Conservation (phyloP, 352 stramenopile species). For the Phytophthora ramorum region DNA sequence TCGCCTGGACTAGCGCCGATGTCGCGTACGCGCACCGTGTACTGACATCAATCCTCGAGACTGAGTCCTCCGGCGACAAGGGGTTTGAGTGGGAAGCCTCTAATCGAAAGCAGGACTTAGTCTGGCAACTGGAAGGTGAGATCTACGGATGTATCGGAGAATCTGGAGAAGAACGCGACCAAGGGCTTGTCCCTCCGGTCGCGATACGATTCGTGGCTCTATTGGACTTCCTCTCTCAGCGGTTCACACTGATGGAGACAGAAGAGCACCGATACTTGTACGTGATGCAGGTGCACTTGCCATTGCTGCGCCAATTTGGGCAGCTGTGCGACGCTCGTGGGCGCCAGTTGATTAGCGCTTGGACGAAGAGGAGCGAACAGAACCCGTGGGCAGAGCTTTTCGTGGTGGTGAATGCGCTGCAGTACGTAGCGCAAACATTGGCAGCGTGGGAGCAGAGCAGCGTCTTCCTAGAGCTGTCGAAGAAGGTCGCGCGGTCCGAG, state of each 20-base stretch:
- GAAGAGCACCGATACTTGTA: slow-evolving; percentile 83
- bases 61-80: slow-evolving; percentile 3
- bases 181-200: slow-evolving; percentile 31
- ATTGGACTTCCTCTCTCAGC: slow-evolving; percentile 73
- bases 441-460: slow-evolving; percentile 68
- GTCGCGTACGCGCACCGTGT: slow-evolving; percentile 57
- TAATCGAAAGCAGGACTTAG: slow-evolving; percentile 12
- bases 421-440: slow-evolving; percentile 51
- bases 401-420: slow-evolving; percentile 54
- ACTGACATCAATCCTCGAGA: slow-evolving; percentile 34
- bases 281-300: slow-evolving; percentile 71
- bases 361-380: slow-evolving; percentile 22
- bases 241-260: slow-evolving; percentile 67
- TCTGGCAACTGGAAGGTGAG: slow-evolving; percentile 33
- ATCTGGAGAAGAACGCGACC: slow-evolving; percentile 4
- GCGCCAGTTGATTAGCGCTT: slow-evolving; percentile 9
- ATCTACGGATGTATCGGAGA: neutral
- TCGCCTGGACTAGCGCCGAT: slow-evolving; percentile 73
- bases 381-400: slow-evolving; percentile 46
- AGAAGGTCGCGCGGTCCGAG: slow-evolving; percentile 63
- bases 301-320: slow-evolving; percentile 49
- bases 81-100: slow-evolving; percentile 7
- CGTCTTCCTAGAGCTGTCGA: slow-evolving; percentile 73
- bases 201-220: slow-evolving; percentile 54
- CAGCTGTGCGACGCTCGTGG: slow-evolving; percentile 40